Base-by-base conservation (phyloP, 345 rosid genomes). In the Hypericum androsaemum region DNA sequence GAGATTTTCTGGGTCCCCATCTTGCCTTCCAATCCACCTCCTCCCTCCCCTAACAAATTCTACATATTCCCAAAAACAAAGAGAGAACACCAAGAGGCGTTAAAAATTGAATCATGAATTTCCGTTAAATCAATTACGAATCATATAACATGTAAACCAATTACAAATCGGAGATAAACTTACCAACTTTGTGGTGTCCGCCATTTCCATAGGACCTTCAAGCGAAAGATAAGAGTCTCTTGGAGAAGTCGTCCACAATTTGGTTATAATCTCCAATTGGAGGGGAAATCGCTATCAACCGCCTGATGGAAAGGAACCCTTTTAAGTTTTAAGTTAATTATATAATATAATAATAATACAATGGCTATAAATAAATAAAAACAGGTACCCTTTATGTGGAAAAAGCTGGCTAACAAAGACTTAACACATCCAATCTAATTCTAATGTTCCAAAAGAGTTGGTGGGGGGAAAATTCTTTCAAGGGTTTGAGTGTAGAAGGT, bases 181-280 rank as follows among this genome's bases (percentile, higher is more conserved):
- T 47, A 74, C 86, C 79, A 72, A 22, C 79, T 76, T 80, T 50
- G 82, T 68, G 54, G 62, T 72, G 32, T 76, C 86, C 77, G 71
- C 74, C 76, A 56, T 66, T 50, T 72, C 77, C 72, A 50, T 65
- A 22, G 2, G 2, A 1, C 1, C 32, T 22, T 22, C 4, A 22
- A n/a, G n/a, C n/a, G n/a, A n/a, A 4, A 22, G 32, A 22, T 22
- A 22, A 4, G 4, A 4, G 2, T 4, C 32, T 22, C 32, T 22
- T 22, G 32, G 32, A 22, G 32, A 22, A 22, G 1, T 4, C 32
- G 32, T 22, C n/a, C n/a, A n/a, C n/a, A n/a, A n/a, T n/a, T n/a
- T n/a, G n/a, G n/a, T n/a, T n/a, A n/a, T n/a, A n/a, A n/a, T n/a
- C n/a, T n/a, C n/a, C 32, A 22, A 22, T 22, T 22, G 39, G 37